Base-by-base conservation (phyloP, 495 filamentous ascomycete species). In the Aspergillus heteromorphus region DNA sequence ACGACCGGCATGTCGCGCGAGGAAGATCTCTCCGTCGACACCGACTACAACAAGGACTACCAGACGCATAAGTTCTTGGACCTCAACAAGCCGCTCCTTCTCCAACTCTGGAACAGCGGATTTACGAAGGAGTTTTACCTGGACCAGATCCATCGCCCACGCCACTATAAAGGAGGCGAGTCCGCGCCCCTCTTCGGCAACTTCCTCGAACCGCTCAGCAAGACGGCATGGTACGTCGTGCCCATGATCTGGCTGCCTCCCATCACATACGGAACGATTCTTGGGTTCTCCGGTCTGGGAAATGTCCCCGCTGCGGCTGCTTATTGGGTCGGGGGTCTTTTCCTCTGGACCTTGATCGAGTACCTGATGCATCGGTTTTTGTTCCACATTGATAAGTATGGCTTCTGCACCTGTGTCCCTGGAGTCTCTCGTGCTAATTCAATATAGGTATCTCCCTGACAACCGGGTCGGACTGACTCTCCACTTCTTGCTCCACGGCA, bases 181-280 rank as follows among this genome's bases (percentile, higher is more conserved):
- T 96, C 91, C 5, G 93, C 95, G 27, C 95, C 93, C 6, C 70
- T 99, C 25, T 99, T 99, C 71, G 95, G 95, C 40, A 99, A 99
- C 71, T 93, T 97, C 72, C 79, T 99, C 10, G 95, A 99, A 71
- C 95, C 95, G 6, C 74, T 99, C 21, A 89, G 87, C 69, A 88
- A 91, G 74, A 97, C 95, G 7, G 81, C 92, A 6, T 97, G 92
- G 91, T 97, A 86, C 82, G 65, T 93, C 41, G 79, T 97, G 13
- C 95, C 95, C 10, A 74, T 80, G 0, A 40, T 95, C 8, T 99
- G 95, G 95, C 64, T 92, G n/a, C 95, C 95, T 17, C 75, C 73
- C 10, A 80, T 93, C n/a, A 60, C 73, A 13, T 96, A 89, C 65
- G 90, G 87, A 14, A 80, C 86, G n/a, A 82, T 77, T 50, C 40